A percentile compares a stretch with the other conserved stretches of the same genome.
These are phyloP conservation scores for Lasiosphaeria ovina DNA, from an alignment of 495 filamentous ascomycete genomes.

Conservation along the genomic window DNA sequence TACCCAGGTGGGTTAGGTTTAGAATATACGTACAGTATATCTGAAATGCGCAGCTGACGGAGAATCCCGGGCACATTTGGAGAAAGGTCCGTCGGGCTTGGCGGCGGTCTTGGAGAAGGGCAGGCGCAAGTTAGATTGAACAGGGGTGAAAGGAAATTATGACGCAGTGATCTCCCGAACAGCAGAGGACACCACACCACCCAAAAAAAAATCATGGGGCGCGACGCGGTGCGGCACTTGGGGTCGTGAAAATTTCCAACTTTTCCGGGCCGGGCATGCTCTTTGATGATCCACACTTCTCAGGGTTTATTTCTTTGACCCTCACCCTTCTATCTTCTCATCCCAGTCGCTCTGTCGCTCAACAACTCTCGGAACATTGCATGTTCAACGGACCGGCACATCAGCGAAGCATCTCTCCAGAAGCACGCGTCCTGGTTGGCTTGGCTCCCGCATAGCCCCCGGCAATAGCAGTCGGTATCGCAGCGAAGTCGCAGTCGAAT, in stretches of 20 bases:
- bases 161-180: neutral
- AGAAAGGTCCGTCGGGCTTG: too few species aligned
- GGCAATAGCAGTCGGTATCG: neutral
- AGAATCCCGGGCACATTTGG: too few species aligned
- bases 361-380: too few species aligned
- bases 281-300: neutral
- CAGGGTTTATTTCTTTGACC: neutral
- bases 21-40: too few species aligned
- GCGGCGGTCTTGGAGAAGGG: too few species aligned
- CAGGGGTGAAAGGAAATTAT: neutral
- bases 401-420: too few species aligned
- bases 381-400: too few species aligned
- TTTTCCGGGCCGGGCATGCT: neutral
- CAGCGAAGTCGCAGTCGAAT: neutral
- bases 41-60: too few species aligned
- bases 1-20: too few species aligned
- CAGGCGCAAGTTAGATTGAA: too few species aligned
- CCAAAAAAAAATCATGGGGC: conserved; percentile 5
- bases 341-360: neutral
- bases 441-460: too few species aligned
- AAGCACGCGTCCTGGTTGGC: too few species aligned
- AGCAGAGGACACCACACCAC: neutral
- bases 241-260: neutral
- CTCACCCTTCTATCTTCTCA: neutral
- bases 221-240: conserved; percentile 9